Evolutionary conservation across 164 flowering plant species (phyloP), one percentile per base, ranked within the genome.

Genomic region (Sextonia rubra): DNA sequence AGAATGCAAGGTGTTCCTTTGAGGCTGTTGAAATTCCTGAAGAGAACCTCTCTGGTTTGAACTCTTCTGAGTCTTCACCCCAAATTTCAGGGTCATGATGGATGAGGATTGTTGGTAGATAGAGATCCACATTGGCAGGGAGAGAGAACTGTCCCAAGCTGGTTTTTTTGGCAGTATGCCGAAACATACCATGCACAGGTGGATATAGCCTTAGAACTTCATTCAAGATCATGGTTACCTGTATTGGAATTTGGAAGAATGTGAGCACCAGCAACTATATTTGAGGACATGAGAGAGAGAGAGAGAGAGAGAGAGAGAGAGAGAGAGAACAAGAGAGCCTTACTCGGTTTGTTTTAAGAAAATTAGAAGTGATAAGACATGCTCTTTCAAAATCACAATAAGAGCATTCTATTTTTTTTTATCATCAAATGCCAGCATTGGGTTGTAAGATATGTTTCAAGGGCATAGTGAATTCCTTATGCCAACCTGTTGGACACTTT

Each of bases 191-290:
- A 0, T 2, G 0, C 7, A 25, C 70, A 18, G 80, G 73, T 48
- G 80, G 78, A 37, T 76, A 81, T 18, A 81, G 27, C 56, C 83
- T 69, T 9, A 81, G 52, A 26, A 81, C 82, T 73, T 69, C 83
- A 66, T 58, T 64, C 75, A 68, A 58, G 48, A 61, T 63, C 75
- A 74, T 80, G 68, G 76, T 75, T 47, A 58, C 76, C 82, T 77
- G 67, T 61, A 65, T 67, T 26, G 12, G 24, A 66, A 32, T 61
- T 67, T 26, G 12, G 24, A 66, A 32, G 2, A 14, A 12, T 64
- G 67, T 20, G 27, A 17, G 68, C n/a, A 18, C 60, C 70, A 76
- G 67, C 77, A 75, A 73, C n/a, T 15, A 27, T 25, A 24, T 25
- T 64, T 30, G 5, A 3, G 29, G 27, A 23, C 26, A 29, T n/a